Conservation (phyloP, 371 early-diverging fungal genomes). For the Rhizopus stolonifer region DNA sequence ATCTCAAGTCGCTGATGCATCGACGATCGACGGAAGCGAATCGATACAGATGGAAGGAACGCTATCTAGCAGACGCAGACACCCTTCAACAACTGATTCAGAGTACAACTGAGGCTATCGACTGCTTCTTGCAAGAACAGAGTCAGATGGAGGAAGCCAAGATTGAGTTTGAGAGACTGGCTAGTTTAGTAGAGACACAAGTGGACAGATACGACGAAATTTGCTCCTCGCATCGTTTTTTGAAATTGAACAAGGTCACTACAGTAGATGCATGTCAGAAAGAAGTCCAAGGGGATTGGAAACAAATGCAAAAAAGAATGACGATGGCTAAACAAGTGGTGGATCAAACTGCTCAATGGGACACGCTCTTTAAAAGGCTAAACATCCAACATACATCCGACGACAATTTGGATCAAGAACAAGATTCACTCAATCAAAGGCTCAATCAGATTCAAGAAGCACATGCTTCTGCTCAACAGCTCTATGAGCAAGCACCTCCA, state of each 20-base stretch:
- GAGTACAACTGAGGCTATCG: neutral
- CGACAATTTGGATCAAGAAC: neutral
- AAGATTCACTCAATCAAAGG: neutral
- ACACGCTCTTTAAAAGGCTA: conserved; percentile 3
- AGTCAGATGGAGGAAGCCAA: neutral
- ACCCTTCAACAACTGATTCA: conserved; percentile 1
- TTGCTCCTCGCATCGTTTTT: conserved; percentile 21
- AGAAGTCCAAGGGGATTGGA: conserved; percentile 17
- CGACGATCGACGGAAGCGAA: conserved; percentile 11
- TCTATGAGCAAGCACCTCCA: neutral
- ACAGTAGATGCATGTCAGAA: conserved; percentile 11
- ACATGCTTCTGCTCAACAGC: neutral
- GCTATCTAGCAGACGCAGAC: conserved; percentile 7
- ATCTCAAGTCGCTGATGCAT: conserved; percentile 8
- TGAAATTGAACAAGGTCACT: conserved; percentile 20
- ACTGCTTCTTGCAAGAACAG: neutral
- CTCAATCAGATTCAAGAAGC: no score
- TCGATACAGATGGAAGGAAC: conserved; percentile 12
- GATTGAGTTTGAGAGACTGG: neutral
- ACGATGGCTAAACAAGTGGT: conserved; percentile 4
- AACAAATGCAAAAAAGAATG: conserved; percentile 5
- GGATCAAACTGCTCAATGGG: conserved; percentile 4
- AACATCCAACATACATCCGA: neutral
- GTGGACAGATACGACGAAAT: conserved; percentile 22
- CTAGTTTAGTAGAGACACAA: conserved; percentile 4